Conservation (phyloP, 345 rosid genomes). For the Murraya koenigii region DNA sequence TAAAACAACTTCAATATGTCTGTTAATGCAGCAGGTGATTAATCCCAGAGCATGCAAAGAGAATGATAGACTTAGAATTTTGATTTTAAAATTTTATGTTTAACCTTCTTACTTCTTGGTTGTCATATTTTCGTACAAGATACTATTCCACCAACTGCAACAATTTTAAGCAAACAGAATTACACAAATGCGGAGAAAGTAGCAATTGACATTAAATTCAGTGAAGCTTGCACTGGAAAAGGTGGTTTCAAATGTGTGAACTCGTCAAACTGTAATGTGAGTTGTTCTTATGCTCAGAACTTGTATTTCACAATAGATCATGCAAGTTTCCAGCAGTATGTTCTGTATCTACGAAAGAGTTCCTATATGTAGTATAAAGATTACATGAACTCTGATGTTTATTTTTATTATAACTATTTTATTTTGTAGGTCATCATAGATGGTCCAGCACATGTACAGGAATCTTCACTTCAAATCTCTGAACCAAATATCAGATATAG, state of each 20-base stretch:
- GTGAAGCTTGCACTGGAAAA: conserved; percentile 43
- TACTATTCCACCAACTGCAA: conserved; percentile 49
- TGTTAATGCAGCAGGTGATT: not conserved
- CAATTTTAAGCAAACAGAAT: conserved; percentile 34
- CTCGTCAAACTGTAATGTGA: conserved; percentile 52
- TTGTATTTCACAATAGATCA: not conserved
- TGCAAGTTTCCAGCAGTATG: not conserved
- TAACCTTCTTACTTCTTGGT: not conserved
- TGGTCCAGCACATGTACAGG: conserved; percentile 38
- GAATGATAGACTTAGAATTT: not conserved
- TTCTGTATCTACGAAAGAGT: not conserved
- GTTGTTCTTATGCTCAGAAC: conserved; percentile 4
- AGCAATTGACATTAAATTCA: conserved; percentile 39
- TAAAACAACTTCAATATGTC: not conserved
- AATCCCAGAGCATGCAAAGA: not conserved
- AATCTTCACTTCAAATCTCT: conserved; percentile 31
- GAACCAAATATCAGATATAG: conserved; percentile 34
- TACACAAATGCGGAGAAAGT: conserved; percentile 40
- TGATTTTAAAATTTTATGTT: not conserved
- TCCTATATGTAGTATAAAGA: not conserved
- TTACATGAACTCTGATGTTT: not conserved
- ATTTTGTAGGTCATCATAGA: conserved; percentile 33
- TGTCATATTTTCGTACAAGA: conserved; percentile 23
- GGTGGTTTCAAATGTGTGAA: conserved; percentile 52
- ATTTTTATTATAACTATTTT: not conserved